phyloP scores from a whole-genome alignment of 257 asterid genomes.

The Rhazya stricta region DNA sequence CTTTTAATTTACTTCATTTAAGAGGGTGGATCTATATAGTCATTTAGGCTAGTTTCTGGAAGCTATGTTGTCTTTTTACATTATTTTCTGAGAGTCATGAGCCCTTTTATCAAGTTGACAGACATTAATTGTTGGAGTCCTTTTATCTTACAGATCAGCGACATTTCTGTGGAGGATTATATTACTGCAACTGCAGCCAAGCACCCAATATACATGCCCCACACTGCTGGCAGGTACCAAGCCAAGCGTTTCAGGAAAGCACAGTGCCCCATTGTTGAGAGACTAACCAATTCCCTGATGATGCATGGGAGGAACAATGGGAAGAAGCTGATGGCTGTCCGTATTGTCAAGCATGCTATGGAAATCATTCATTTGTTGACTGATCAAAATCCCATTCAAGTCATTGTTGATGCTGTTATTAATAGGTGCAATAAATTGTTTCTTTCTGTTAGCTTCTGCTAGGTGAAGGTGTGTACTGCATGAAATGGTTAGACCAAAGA shows the following conservation, averaged over 20 bases:
- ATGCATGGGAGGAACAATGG: constrained; percentile 96
- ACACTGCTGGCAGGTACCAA: constrained; percentile 91
- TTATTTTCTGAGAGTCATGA: not conserved
- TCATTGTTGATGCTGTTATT: constrained; percentile 76
- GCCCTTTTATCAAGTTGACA: not conserved
- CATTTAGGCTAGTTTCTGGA: not conserved
- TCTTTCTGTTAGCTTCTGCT: constrained; percentile 22
- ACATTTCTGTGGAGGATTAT: constrained; percentile 79
- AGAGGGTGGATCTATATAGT: not conserved
- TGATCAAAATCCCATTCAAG: constrained; percentile 75
- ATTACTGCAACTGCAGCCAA: constrained; percentile 73
- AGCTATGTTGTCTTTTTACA: not conserved
- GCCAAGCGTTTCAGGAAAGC: constrained; percentile 81
- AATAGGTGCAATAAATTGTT: constrained; percentile 43
- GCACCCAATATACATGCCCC: constrained; percentile 77
- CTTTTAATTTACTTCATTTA: not conserved
- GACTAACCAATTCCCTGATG: constrained; percentile 80
- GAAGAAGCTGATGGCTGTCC: constrained; percentile 81
- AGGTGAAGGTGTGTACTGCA: constrained; percentile 42
- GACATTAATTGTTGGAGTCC: not conserved
- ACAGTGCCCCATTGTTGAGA: constrained; percentile 75
- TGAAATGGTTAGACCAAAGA: constrained; percentile 8
- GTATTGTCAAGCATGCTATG: constrained; percentile 83
- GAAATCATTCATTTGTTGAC: constrained; percentile 80
- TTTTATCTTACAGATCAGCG: constrained; percentile 38